Conservation (phyloP, 1,284 basidiomycete species). For the Ceratorhiza oryzae-sativae region DNA sequence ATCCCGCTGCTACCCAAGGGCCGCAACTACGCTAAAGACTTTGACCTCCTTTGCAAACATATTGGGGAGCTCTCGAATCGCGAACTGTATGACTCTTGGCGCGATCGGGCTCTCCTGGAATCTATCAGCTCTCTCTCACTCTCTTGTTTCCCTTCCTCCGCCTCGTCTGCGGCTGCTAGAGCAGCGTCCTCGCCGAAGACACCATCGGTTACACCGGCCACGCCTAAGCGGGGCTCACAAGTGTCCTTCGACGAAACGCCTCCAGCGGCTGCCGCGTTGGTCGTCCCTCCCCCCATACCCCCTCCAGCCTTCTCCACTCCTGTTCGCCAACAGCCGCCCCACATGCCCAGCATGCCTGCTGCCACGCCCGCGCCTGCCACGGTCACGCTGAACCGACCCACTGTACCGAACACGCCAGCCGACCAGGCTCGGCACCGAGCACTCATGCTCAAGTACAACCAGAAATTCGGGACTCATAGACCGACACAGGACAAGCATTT, state of each 20-base stretch:
- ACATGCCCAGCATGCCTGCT: not conserved
- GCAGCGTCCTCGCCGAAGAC: not conserved
- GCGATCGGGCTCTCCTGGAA: not conserved
- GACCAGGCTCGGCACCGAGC: not conserved
- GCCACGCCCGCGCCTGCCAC: not conserved
- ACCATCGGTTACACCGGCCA: not conserved
- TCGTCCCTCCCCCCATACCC: not conserved
- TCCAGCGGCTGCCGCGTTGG: not conserved
- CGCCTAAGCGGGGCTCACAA: constrained; percentile 1
- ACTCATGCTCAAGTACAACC: not conserved
- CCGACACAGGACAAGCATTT: not conserved
- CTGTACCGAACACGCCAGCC: not conserved
- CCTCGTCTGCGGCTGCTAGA: not conserved
- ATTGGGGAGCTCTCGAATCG: not conserved
- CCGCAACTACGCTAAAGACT: not conserved
- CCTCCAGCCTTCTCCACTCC: not conserved
- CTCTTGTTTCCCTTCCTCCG: not conserved
- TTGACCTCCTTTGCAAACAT: not conserved
- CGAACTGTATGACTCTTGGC: not conserved
- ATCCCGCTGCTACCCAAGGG: constrained; percentile 5
- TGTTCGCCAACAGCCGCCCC: not conserved
- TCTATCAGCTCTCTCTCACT: not conserved
- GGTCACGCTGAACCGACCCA: not conserved
- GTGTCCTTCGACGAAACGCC: not conserved
- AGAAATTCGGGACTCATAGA: not conserved